Evolutionary conservation across 164 flowering plant species (phyloP), one percentile per base, ranked within the genome.

Genomic region (Stephania cephalantha): DNA sequence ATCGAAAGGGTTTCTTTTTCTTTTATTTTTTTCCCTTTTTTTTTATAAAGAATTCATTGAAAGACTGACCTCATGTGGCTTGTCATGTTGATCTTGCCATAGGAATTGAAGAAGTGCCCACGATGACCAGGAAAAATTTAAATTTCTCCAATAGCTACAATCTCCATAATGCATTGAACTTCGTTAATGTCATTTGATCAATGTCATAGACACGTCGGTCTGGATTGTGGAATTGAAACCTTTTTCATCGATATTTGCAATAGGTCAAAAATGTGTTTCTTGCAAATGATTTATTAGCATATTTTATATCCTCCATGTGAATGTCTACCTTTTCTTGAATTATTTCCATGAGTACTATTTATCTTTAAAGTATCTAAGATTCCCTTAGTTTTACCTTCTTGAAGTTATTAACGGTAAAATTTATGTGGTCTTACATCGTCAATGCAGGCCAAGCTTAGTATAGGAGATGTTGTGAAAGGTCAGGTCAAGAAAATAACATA

Each of bases 391-490:
- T 35, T 35, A 35, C 42, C 42, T 35, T 35, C 42, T 35, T 35
- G 42, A 35, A 35, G 64, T 58, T 15, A 12, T 15, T 58, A 58
- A 58, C 64, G 13, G n/a, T 15, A 58, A 15, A 50, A 50, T 13
- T 18, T 20, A 63, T 74, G 29, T 29, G 70, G 31, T 70, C 22
- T 22, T 70, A 61, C 31, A 11, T 58, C 75, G 9, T 45, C 76
- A 46, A 78, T 85, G 87, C 90, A 95, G 99, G 89, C 89, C 55
- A 91, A 82, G 79, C 90, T 93, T 75, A 86, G 85, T 45, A 75
- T 92, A 78, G 98, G 98, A 25, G 95, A 93, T 83, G 85, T 95
- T 70, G 95, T 95, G 71, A 90, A 89, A 79, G 90, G 98, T 75
- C 79, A 85, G 85, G 87, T 95, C 69, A 87, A 81, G 85, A 93